Base-by-base conservation (phyloP, 73 alveolate genomes). In the Paramecium primaurelia region DNA sequence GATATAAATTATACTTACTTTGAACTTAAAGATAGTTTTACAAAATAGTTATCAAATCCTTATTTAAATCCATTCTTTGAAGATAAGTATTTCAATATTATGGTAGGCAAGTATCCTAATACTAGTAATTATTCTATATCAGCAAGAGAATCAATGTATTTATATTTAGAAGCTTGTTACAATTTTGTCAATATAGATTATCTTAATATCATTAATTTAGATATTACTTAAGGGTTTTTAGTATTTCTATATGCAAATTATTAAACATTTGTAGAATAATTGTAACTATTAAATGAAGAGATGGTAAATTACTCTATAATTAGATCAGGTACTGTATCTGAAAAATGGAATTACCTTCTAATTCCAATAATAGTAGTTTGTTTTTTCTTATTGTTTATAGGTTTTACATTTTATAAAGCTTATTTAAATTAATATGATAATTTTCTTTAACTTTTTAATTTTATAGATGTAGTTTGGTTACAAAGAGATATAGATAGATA, bases 401-500 rank as follows among this genome's bases (percentile, higher is more conserved):
- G 58, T 32, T 80, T 80, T 45, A 47, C 28, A 26, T 80, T 80
- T 47, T 44, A 80, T 36, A 45, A 42, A 7, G 37, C 47, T 44
- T 80, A 45, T 45, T 4, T 44, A 25, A 47, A 40, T 32, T 16
- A 80, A 80, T 80, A 80, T 28, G 30, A 80, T 32, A 80, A 47
- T 8, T 26, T 80, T 26, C 32, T 80, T 3, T 44, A 40, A 26
- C 75, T 80, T 7, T 80, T 80, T 10, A 20, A 26, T 8, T 32
- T 44, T 22, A 80, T 80, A 0, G 91, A 80, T 80, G 34, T 26
- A 2, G 91, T 80, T 12, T 80, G 91, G 91, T 16, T 80, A 26
- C 34, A 80, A 45, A 80, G 91, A 80, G 91, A 80, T 20, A 80
- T 80, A 20, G 91, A 80, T 80, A 80, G 91, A 45, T 80, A 80